Percentiles rank a stretch among this genome's conserved stretches.
These are phyloP conservation scores for Kodamaea neixiangensis DNA, from an alignment of 805 yeast genomes.

Conservation along the genomic window DNA sequence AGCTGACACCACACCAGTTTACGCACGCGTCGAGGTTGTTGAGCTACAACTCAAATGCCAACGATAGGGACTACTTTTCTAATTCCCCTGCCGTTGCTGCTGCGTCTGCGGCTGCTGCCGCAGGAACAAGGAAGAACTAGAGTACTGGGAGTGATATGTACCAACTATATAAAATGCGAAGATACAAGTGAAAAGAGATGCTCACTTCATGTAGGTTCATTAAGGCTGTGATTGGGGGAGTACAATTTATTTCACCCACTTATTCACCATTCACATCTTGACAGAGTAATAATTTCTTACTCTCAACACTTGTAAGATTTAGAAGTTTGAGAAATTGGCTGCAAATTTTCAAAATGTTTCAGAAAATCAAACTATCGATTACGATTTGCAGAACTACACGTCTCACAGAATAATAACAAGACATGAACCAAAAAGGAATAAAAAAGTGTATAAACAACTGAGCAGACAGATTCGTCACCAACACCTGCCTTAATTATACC, in stretches of 20 bases:
- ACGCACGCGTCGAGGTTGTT: conserved; percentile 3
- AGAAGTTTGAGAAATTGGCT: background rate
- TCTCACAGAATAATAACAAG: background rate
- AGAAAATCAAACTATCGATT: background rate
- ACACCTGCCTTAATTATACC: too few relatives aligned
- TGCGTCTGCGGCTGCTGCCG: conserved; percentile 12
- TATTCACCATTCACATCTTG: too few relatives aligned
- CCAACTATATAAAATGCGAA: background rate
- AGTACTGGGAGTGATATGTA: background rate
- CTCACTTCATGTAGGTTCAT: too few relatives aligned
- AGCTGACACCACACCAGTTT: background rate
- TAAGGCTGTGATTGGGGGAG: too few relatives aligned
- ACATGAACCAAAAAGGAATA: background rate
- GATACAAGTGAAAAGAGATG: background rate
- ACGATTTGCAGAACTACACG: too few relatives aligned
- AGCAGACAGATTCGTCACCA: too few relatives aligned
- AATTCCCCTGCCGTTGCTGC: conserved; percentile 11
- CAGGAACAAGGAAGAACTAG: conserved; percentile 3
- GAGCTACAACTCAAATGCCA: conserved; percentile 13
- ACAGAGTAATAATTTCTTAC: too few relatives aligned
- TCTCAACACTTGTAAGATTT: background rate
- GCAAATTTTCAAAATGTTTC: background rate
- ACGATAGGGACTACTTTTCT: conserved; percentile 15
- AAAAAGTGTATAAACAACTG: background rate
- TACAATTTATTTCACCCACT: too few relatives aligned